Evolutionary conservation across 1,284 basidiomycete species (phyloP).

Genomic region (Cryptococcus maquisensis): DNA sequence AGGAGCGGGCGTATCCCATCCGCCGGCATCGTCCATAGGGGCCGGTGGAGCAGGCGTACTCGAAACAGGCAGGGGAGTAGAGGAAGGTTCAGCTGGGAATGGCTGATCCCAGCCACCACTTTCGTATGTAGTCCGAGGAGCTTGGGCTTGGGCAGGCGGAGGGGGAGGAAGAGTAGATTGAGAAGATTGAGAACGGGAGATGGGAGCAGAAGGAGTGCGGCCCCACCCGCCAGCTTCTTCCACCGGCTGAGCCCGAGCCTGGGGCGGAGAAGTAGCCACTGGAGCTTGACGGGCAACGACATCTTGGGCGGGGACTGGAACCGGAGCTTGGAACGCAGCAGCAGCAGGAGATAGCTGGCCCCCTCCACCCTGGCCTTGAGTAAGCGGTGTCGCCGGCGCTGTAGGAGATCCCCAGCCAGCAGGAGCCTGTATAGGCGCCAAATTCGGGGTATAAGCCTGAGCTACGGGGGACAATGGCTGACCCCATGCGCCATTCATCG

Average conservation of each 20-base stretch:
- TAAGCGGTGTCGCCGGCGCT: background rate
- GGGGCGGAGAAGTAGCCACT: background rate
- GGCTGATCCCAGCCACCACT: background rate
- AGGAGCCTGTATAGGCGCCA: background rate
- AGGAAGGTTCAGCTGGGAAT: too few species aligned
- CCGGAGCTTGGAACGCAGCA: background rate
- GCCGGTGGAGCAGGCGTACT: background rate
- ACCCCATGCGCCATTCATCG: background rate
- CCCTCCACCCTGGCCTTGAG: background rate
- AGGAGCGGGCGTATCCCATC: background rate
- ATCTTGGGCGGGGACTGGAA: background rate
- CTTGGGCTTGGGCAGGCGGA: background rate
- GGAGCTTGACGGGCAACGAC: background rate
- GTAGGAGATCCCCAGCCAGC: background rate
- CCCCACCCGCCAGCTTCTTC: background rate
- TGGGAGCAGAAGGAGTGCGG: background rate
- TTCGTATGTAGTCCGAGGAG: background rate
- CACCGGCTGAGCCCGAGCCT: background rate
- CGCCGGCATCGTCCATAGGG: background rate
- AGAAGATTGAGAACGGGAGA: too few species aligned
- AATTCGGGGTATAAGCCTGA: too few species aligned
- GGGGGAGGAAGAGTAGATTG: too few species aligned
- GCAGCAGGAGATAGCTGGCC: background rate
- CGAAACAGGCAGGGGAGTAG: too few species aligned
- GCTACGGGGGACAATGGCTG: background rate